A percentile compares a stretch with the other conserved stretches of the same genome.
Evolutionary conservation across 139 green algal genomes (phyloP).

Genomic region (Chloropicon primus): DNA sequence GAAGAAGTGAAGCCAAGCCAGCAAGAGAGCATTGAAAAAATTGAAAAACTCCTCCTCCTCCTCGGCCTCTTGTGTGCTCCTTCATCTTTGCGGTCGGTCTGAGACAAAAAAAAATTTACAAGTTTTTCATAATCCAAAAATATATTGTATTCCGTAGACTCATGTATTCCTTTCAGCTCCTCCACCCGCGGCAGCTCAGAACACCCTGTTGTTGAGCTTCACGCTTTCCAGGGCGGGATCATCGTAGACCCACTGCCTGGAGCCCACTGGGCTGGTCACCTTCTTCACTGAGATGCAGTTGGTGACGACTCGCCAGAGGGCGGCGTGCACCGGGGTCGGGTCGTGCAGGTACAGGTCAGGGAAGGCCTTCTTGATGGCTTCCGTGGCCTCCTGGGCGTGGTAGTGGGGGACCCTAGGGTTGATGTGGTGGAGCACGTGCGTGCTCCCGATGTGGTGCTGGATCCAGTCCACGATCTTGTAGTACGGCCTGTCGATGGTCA

Average conservation of each 20-base stretch:
- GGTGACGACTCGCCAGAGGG: background rate
- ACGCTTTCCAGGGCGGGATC: background rate
- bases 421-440: background rate
- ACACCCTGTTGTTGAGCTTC: background rate
- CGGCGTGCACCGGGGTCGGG: background rate
- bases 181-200: too few species aligned
- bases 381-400: background rate
- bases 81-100: too few species aligned
- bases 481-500: background rate
- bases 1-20: too few species aligned
- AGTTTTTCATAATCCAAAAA: too few species aligned
- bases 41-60: too few species aligned
- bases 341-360: background rate
- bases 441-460: background rate
- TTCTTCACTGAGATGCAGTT: background rate
- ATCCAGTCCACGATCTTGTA: background rate
- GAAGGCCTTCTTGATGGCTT: background rate
- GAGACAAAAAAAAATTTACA: too few species aligned
- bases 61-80: too few species aligned
- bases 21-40: too few species aligned
- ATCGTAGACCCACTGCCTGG: background rate
- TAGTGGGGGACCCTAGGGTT: background rate
- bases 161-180: too few species aligned
- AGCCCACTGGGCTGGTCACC: background rate
- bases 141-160: too few species aligned